phyloP scores from a whole-genome alignment of 306 rosid genomes.

The Prunus mongolica region DNA sequence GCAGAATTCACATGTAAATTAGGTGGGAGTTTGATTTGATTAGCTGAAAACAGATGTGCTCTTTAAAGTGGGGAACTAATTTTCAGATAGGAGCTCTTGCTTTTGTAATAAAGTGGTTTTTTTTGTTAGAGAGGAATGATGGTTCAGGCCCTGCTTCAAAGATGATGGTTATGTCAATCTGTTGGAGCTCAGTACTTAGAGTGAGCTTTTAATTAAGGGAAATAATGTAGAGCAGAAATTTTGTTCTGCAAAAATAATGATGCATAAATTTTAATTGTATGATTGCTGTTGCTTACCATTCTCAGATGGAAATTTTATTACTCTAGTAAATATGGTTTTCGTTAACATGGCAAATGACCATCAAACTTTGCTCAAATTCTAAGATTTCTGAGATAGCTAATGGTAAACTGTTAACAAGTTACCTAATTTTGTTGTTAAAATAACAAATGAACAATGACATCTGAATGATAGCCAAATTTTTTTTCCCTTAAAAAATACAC shows the following conservation, averaged over 20 bases:
- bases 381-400: not conserved
- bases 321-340: not conserved
- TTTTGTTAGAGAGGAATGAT: not conserved
- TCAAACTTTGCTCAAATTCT: not conserved
- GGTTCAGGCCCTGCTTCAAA: not conserved
- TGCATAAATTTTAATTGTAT: not conserved
- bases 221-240: constrained; percentile 10
- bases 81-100: constrained; percentile 7
- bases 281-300: not conserved
- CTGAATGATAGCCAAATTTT: not conserved
- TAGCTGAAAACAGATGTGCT: constrained; percentile 3
- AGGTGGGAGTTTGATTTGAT: constrained; percentile 1
- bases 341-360: not conserved
- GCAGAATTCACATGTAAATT: constrained; percentile 14
- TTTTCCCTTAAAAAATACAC: not conserved
- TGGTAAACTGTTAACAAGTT: not conserved
- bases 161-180: not conserved
- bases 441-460: not conserved
- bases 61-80: not conserved
- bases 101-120: constrained; percentile 4
- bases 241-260: not conserved
- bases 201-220: not conserved
- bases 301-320: not conserved
- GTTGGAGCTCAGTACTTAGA: not conserved
- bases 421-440: not conserved